Base-by-base conservation (phyloP, 352 stramenopile species). In the Pythium biforme region DNA sequence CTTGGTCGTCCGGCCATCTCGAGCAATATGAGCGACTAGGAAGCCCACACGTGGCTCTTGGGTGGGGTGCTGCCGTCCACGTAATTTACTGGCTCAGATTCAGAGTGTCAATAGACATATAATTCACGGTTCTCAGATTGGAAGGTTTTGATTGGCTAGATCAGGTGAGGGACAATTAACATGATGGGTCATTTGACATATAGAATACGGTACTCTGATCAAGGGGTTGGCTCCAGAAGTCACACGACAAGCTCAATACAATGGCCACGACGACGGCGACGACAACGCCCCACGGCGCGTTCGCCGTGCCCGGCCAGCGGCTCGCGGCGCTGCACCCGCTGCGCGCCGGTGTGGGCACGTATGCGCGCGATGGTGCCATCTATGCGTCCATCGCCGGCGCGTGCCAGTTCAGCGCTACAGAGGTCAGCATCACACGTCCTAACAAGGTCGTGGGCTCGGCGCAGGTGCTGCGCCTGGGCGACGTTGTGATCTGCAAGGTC, bases 401-500 rank as follows among this genome's bases (percentile, higher is more conserved):
- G 19, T 89, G 72, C 69, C 29, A 45, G 40, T 66, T 88, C 62
- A 65, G 57, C 4, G 29, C 72, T 39, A 60, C 50, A 39, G 75
- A 79, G 33, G 79, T 92, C 55, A 55, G 69, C 50, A 79, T 94
- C 26, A 55, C 55, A 33, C 85, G 85, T 0, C 34, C 54, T 8
- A 67, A 72, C 50, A 87, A 86, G 61, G 74, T 78, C 27, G 59
- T 94, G 57, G 85, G 76, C 27, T 83, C 85, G 17, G 73, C 71
- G n/a, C 79, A 91, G 50, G 86, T 94, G 63, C 70, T 92, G 45
- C 75, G 74, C 23, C 75, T 93, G 5, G 66, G 72, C 39, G 81
- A 94, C 69, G 45, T 77, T 34, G 81, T 94, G 26, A 59, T 94
- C 49, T 84, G 80, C 62, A 74, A 74, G 34, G 74, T 89, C 41